Evolutionary conservation across 2,329 filamentous ascomycete species (phyloP), one percentile per base, ranked within the genome.

Genomic region (Chaetomiaceae sp.): DNA sequence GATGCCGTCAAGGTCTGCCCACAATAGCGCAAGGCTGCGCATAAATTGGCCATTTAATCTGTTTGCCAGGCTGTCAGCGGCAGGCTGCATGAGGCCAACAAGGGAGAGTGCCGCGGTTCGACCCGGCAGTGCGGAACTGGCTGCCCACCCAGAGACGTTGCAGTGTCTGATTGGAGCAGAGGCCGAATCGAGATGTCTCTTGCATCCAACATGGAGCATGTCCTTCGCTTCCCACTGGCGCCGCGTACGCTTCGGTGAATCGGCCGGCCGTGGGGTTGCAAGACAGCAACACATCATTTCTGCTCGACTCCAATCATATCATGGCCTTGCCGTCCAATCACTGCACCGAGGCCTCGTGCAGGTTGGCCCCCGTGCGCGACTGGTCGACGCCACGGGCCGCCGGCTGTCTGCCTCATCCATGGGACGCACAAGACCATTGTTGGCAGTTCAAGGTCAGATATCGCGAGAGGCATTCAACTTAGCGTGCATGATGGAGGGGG

Each of bases 121-220:
- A 27, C 41, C 56, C 51, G 25, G 25, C 44, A 20, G 14, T 5
- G 18, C 32, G 53, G 53, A 46, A 49, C 10, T 10, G 51, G 48
- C 36, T 47, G 34, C 27, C 33, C 30, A 41, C 34, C 54, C 25
- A 18, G 32, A 52, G 14, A 53, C 56, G 51, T 54, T 54, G 45
- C 51, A 38, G 13, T 10, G 30, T 16, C 23, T 58, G 48, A 58
- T 58, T 58, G 56, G 51, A 51, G 45, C 41, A 10, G 18, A 32
- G 25, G 25, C 25, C 9, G 5, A 5, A 20, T 30, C 9, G 38
- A 37, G 23, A 38, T 29, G 7, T 5, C 4, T 9, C n/a, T 27
- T 49, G 52, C 52, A 51, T 45, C 21, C 21, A n/a, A 42, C 32
- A 51, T 45, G 55, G 55, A 37, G 55, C 34, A 37, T 32, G 43